Evolutionary conservation across 495 filamentous ascomycete genomes (phyloP), one percentile per base, ranked within the genome.

Genomic region (Staphylotrichum longicolle): DNA sequence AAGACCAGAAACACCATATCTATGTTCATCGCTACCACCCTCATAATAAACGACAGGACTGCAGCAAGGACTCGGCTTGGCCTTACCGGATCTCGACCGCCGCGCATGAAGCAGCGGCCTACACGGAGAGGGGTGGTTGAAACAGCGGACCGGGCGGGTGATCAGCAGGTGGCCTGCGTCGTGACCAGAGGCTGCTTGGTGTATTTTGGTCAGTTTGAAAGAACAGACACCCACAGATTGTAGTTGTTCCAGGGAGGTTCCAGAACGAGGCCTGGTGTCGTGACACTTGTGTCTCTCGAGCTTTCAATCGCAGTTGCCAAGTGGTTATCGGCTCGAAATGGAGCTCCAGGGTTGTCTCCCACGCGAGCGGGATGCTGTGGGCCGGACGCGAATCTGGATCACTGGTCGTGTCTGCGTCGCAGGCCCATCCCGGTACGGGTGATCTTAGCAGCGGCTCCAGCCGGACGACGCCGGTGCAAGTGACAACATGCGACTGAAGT

Each of bases 81-180:
- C 20, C 61, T 37, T 54, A 63, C 61, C 61, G 34, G 34, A 10
- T 46, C 30, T 15, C 14, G 57, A 41, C 46, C 37, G 15, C 15
- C 11, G 40, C n/a, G 54, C 55, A 58, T 64, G 50, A 59, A 58
- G 61, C 62, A 59, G n/a, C 27, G 50, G 52, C 20, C 41, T 52
- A 41, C 46, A 30, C 10, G 30, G 57, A 44, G 9, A 50, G 57
- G 53, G 37, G 35, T 42, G 34, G 55, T 64, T 64, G 62, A 64
- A 64, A 64, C 57, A 52, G 39, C 50, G 39, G 51, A 33, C 35
- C 54, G 49, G 51, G 50, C 45, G 46, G 50, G 57, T 57, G 60
- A 44, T 60, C 40, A 60, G 58, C 40, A 48, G 34, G 48, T 14
- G 40, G 49, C 57, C 48, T 12, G 39, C 12, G 45, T 37, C 14